Percentiles rank a stretch among this genome's conserved stretches.
These are phyloP conservation scores for Capsicum rhomboideum DNA, from an alignment of 257 asterid species.

Conservation along the genomic window DNA sequence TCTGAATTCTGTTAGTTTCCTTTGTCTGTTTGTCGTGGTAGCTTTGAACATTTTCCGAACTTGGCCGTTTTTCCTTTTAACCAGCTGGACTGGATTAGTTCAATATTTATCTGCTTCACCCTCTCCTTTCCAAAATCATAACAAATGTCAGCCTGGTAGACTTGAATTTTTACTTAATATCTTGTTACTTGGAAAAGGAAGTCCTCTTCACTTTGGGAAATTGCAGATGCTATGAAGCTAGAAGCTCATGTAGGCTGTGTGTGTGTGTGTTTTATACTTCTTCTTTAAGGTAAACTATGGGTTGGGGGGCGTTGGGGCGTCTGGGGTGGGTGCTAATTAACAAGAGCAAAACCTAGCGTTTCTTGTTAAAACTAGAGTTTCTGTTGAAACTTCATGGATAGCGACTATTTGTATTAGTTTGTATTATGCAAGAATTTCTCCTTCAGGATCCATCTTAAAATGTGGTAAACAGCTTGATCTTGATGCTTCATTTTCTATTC, in stretches of 20 bases:
- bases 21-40: not conserved
- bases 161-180: not conserved
- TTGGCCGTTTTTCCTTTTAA: not conserved
- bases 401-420: not conserved
- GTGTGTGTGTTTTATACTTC: not conserved
- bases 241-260: not conserved
- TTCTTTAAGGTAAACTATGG: too few species aligned
- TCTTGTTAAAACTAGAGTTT: not conserved
- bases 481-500: not conserved
- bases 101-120: not conserved
- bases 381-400: not conserved
- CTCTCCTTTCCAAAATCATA: not conserved
- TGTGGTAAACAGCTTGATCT: not conserved
- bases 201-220: not conserved
- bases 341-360: not conserved
- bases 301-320: too few species aligned
- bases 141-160: not conserved
- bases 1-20: not conserved
- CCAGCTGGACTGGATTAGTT: not conserved
- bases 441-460: not conserved
- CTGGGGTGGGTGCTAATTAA: too few species aligned
- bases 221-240: not conserved
- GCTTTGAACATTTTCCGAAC: not conserved
- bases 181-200: not conserved
- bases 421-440: not conserved